A percentile compares a stretch with the other conserved stretches of the same genome.
Conservation (phyloP, 2,329 filamentous ascomycete genomes). For the Cytospora leucostoma region DNA sequence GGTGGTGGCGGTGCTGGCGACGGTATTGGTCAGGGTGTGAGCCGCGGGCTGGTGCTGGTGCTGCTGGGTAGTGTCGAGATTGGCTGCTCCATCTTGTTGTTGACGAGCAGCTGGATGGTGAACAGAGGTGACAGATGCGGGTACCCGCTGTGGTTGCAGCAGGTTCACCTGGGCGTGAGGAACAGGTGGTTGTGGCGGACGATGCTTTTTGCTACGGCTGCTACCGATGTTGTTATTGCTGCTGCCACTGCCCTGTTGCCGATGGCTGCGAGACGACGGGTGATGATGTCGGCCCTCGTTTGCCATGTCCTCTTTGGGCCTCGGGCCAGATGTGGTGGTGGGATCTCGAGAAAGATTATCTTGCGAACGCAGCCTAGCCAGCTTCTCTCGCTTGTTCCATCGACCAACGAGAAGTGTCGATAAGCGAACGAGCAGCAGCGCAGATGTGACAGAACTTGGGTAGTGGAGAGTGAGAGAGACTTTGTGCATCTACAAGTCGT, state of each 20-base stretch:
- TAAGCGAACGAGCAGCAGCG: constrained; percentile 16
- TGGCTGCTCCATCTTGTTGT: not conserved
- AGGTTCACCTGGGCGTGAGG: constrained; percentile 13
- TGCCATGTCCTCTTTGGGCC: constrained; percentile 14
- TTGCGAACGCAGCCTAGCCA: not conserved
- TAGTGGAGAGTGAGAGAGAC: not conserved
- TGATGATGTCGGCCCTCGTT: constrained; percentile 14
- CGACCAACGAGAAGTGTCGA: constrained; percentile 18
- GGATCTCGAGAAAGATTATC: not conserved
- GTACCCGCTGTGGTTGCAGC: constrained; percentile 20
- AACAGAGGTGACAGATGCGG: constrained; percentile 10
- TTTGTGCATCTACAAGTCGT: not conserved
- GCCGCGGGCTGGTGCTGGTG: not conserved
- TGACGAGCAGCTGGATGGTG: constrained; percentile 4
- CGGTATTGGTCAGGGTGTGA: not conserved
- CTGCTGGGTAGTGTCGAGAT: not conserved
- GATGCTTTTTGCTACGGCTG: constrained; percentile 12
- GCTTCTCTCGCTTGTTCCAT: constrained; percentile 7
- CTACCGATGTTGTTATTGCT: not conserved
- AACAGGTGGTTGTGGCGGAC: constrained; percentile 7
- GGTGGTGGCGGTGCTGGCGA: not conserved
- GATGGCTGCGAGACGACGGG: constrained; percentile 7
- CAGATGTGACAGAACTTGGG: constrained; percentile 3
- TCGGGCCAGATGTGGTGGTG: not conserved
- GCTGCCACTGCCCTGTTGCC: not conserved